phyloP scores from a whole-genome alignment of 1,284 basidiomycete genomes.

The Microbotryum lychnidis-dioicae region DNA sequence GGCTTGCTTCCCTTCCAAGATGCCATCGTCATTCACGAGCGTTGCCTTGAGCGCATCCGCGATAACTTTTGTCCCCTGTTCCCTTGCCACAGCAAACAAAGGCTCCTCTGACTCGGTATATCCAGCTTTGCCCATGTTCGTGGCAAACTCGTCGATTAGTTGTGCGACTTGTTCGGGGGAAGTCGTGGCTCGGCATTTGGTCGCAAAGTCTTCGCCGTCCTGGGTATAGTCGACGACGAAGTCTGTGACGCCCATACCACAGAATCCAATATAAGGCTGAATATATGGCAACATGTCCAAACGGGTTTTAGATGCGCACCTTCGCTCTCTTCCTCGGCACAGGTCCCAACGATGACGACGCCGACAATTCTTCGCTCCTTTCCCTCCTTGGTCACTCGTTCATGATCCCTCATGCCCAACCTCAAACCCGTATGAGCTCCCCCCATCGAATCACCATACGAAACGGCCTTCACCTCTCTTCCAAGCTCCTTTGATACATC shows the following conservation, averaged over 20 bases:
- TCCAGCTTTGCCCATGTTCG: slow-evolving; percentile 2
- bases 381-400: not conserved
- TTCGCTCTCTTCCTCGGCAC: slow-evolving; percentile 8
- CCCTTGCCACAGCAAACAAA: not conserved
- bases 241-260: not conserved
- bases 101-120: not conserved
- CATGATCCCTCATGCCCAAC: not conserved
- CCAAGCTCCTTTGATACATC: no score
- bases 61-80: slow-evolving; percentile 1
- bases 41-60: not conserved
- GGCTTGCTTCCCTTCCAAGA: not conserved
- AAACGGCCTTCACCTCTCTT: not conserved
- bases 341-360: slow-evolving; percentile 2
- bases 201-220: slow-evolving; percentile 3
- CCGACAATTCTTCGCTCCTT: slow-evolving; percentile 1
- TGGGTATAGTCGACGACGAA: slow-evolving; percentile 1
- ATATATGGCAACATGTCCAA: not conserved
- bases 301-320: not conserved
- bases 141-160: not conserved
- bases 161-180: not conserved
- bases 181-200: not conserved
- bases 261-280: not conserved
- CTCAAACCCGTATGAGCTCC: slow-evolving; percentile 10
- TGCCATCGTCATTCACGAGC: slow-evolving; percentile 7
- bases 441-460: slow-evolving; percentile 10